Base-by-base conservation (phyloP, 495 filamentous ascomycete genomes). In the Mycothermus thermophilus region DNA sequence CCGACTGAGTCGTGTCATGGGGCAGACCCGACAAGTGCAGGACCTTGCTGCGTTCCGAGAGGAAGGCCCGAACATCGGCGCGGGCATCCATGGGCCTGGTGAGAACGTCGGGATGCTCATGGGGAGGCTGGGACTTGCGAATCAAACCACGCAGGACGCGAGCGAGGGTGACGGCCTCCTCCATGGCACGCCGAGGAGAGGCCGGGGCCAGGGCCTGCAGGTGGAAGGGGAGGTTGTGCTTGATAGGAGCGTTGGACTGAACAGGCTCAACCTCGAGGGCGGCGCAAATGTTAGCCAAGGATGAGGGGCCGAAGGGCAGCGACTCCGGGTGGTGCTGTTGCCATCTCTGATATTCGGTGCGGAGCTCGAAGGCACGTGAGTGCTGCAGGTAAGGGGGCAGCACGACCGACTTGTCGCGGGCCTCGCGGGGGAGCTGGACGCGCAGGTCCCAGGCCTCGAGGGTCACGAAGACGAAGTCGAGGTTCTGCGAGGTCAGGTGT, bases 371-470 rank as follows among this genome's bases (percentile, higher is more conserved):
- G 21, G 86, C 90, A 30, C 90, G 77, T 25, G 90, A 95, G 65
- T 97, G 90, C 59, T 95, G 90, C 19, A 97, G 71, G 53, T 95
- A 96, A 11, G 86, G 76, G n/a, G 90, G 90, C 13, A 97, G 72
- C 11, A 93, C 88, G 23, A 95, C 88, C 26, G 88, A 82, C 66
- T 97, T 96, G 63, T 96, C 90, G 37, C 90, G 83, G 45, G 90
- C 90, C 63, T 97, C 90, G 32, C 90, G 81, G 21, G 90, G 90
- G 43, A 97, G 72, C 66, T 97, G 90, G 30, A 97, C 90, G 41
- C 90, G 87, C 34, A 97, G 77, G 59, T 97, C 90, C 90, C 90
- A 97, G 18, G 90, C 87, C 54, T 94, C 92, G 46, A 97, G 71
- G 21, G 90, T 97, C 40, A 97, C 90, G 60, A 96, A 97, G 43